Conservation (phyloP, 768 basidiomycete species). For the Xanthoconium purpureum region DNA sequence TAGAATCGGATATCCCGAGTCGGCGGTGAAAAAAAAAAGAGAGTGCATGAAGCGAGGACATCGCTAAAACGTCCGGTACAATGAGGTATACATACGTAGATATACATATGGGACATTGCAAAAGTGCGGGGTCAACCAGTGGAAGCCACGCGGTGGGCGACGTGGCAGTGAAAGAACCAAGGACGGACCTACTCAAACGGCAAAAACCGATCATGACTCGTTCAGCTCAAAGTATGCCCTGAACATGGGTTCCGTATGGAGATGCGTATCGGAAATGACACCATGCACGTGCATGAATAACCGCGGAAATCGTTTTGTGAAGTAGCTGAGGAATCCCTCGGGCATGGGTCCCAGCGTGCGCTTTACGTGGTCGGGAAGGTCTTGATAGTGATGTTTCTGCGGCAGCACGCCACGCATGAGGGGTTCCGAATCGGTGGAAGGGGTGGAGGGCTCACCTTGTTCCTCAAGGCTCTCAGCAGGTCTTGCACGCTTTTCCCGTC, state of each 20-base stretch:
- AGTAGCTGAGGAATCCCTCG: conserved; percentile 88
- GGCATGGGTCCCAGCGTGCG: conserved; percentile 88
- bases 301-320: conserved; percentile 87
- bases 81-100: conserved; percentile 13
- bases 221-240: conserved; percentile 79
- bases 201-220: conserved; percentile 34
- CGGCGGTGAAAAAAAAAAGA: not conserved
- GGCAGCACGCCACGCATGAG: conserved; percentile 11
- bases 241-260: conserved; percentile 88
- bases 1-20: not conserved
- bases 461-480: conserved; percentile 85
- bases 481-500: conserved; percentile 90
- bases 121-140: not conserved
- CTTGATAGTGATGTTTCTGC: conserved; percentile 98
- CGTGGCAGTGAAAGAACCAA: not conserved
- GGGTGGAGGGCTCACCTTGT: conserved; percentile 64
- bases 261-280: conserved; percentile 70
- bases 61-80: conserved; percentile 5
- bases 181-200: not conserved
- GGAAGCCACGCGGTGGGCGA: not conserved
- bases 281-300: conserved; percentile 90
- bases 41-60: not conserved
- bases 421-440: not conserved
- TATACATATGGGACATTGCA: conserved; percentile 2
- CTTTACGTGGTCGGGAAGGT: conserved; percentile 89